Percentiles rank a stretch among this genome's conserved stretches.
Evolutionary conservation across 108 stramenopile genomes (phyloP).

Genomic region (Skeletonema tropicum): DNA sequence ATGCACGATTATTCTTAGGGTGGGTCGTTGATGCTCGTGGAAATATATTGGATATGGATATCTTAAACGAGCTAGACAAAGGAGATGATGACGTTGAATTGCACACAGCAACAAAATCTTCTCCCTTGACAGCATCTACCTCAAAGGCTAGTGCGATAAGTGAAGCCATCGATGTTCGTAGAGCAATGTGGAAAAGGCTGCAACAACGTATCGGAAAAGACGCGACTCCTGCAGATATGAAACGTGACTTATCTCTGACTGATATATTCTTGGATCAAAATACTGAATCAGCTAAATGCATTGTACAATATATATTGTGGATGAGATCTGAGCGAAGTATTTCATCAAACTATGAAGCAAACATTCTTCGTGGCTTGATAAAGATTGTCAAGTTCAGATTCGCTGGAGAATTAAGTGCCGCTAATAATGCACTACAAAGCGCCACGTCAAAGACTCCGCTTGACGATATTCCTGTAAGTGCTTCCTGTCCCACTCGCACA

Average conservation of each 20-base stretch:
- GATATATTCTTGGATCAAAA: slow-evolving; percentile 70
- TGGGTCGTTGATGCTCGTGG: slow-evolving; percentile 52
- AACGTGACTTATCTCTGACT: slow-evolving; percentile 50
- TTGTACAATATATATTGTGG: slow-evolving; percentile 82
- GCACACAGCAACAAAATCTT: background rate
- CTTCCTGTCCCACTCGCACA: too few relatives aligned
- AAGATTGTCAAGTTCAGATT: slow-evolving; percentile 85
- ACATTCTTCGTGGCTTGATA: slow-evolving; percentile 77
- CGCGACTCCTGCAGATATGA: slow-evolving; percentile 1
- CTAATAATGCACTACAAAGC: slow-evolving; percentile 1
- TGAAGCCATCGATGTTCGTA: slow-evolving; percentile 15
- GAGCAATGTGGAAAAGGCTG: slow-evolving; percentile 25
- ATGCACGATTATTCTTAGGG: slow-evolving; percentile 79
- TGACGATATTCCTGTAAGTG: slow-evolving; percentile 75
- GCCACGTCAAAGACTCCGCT: slow-evolving; percentile 46
- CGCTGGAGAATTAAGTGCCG: slow-evolving; percentile 42
- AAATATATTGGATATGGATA: slow-evolving; percentile 9
- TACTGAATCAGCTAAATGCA: slow-evolving; percentile 62
- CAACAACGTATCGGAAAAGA: background rate
- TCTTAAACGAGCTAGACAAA: background rate
- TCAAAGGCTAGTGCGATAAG: background rate
- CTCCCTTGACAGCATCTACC: slow-evolving; percentile 1
- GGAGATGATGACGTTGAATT: background rate
- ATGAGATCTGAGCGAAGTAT: slow-evolving; percentile 63
- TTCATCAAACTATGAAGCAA: slow-evolving; percentile 85